These are phyloP conservation scores for Trichoderma guizhouense DNA, from an alignment of 2,329 filamentous ascomycete species.

Conservation along the genomic window DNA sequence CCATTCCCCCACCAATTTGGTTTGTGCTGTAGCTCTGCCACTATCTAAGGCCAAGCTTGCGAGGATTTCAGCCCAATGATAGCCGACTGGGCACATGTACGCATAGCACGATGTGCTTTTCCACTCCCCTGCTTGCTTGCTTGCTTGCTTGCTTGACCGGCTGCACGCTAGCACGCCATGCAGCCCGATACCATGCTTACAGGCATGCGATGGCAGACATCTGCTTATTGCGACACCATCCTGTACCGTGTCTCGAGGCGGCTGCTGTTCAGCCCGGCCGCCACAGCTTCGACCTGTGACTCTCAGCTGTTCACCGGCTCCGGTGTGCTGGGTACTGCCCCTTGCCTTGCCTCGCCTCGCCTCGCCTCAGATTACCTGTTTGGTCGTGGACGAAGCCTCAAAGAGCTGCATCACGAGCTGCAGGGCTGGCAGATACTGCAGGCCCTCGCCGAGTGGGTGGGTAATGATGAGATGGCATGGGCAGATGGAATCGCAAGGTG, in stretches of 20 bases:
- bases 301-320: neutral
- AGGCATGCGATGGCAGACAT: neutral
- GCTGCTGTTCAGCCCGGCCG: neutral
- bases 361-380: neutral
- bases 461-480: neutral
- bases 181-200: neutral
- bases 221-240: neutral
- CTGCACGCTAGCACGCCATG: neutral
- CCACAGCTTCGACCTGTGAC: neutral
- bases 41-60: neutral
- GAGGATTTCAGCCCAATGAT: slow-evolving; percentile 13
- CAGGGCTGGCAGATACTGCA: neutral
- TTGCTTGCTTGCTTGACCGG: neutral
- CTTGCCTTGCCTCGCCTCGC: neutral
- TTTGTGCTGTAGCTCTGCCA: neutral
- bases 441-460: neutral
- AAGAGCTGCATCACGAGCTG: neutral
- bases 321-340: neutral
- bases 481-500: slow-evolving; percentile 3
- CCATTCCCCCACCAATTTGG: neutral
- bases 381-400: neutral
- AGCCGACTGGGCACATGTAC: neutral
- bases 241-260: neutral
- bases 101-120: neutral
- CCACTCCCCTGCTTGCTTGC: neutral